Evolutionary conservation across 495 filamentous ascomycete species (phyloP).

Genomic region (Hamigera avellanea): DNA sequence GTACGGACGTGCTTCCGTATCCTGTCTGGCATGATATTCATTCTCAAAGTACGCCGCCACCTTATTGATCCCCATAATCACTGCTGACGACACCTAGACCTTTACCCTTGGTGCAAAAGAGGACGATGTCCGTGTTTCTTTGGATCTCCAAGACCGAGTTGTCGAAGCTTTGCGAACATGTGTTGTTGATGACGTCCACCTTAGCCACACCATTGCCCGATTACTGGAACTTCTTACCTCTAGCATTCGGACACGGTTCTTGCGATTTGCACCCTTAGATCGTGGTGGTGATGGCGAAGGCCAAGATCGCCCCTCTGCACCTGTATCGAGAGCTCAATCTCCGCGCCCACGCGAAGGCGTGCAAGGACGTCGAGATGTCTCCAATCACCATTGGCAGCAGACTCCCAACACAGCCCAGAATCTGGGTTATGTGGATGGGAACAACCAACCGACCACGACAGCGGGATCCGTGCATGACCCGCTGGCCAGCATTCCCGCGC

Average conservation of each 20-base stretch:
- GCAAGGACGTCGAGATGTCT: conserved; percentile 19
- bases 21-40: conserved; percentile 87
- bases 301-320: conserved; percentile 26
- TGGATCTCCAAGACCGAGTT: conserved; percentile 69
- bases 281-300: conserved; percentile 28
- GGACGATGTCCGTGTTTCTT: conserved; percentile 71
- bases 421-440: conserved; percentile 21
- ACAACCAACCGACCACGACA: conserved; percentile 1
- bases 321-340: conserved; percentile 23
- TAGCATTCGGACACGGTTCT: conserved; percentile 62
- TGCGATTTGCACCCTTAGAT: conserved; percentile 40
- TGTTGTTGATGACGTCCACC: conserved; percentile 91
- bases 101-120: conserved; percentile 89
- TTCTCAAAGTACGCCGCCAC: conserved; percentile 49
- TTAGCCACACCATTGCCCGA: conserved; percentile 91
- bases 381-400: conserved; percentile 19
- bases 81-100: conserved; percentile 39
- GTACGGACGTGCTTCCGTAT: conserved; percentile 93
- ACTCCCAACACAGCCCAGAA: conserved; percentile 10
- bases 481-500: conserved; percentile 32
- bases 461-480: conserved; percentile 24
- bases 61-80: neutral
- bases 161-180: conserved; percentile 71
- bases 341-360: conserved; percentile 22
- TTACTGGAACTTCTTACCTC: conserved; percentile 72